phyloP scores from a whole-genome alignment of 2,329 filamentous ascomycete genomes.

The Xylaria sp. region DNA sequence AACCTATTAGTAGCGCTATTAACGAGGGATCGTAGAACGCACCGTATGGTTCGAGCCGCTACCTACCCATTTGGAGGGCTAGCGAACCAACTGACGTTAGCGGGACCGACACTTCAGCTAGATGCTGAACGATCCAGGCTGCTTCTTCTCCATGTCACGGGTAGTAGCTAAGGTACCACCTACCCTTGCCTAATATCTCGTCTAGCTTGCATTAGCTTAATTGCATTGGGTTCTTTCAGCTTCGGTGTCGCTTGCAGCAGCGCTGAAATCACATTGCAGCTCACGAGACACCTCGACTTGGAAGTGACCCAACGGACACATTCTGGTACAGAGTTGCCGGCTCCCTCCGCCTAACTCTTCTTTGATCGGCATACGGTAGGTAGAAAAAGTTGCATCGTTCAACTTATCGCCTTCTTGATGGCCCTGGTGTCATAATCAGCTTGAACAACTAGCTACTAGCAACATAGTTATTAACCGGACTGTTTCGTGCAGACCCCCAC shows the following conservation, averaged over 20 bases:
- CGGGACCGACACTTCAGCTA: not conserved
- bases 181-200: not conserved
- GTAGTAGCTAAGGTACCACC: not conserved
- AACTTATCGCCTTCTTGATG: not conserved
- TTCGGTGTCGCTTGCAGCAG: not conserved
- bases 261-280: too few relatives aligned
- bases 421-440: not conserved
- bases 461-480: not conserved
- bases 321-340: not conserved
- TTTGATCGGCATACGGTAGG: not conserved
- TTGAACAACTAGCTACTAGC: not conserved
- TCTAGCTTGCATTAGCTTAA: not conserved
- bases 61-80: too few relatives aligned
- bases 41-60: too few relatives aligned
- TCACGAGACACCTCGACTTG: too few relatives aligned
- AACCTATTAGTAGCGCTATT: not conserved
- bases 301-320: too few relatives aligned
- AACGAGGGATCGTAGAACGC: too few relatives aligned
- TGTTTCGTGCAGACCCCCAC: not conserved
- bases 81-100: not conserved
- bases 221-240: not conserved
- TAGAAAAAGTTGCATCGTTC: not conserved
- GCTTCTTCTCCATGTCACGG: not conserved
- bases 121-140: not conserved
- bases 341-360: not conserved